Evolutionary conservation across 2,329 filamentous ascomycete genomes (phyloP).

Genomic region (Aspergillus japonicus): DNA sequence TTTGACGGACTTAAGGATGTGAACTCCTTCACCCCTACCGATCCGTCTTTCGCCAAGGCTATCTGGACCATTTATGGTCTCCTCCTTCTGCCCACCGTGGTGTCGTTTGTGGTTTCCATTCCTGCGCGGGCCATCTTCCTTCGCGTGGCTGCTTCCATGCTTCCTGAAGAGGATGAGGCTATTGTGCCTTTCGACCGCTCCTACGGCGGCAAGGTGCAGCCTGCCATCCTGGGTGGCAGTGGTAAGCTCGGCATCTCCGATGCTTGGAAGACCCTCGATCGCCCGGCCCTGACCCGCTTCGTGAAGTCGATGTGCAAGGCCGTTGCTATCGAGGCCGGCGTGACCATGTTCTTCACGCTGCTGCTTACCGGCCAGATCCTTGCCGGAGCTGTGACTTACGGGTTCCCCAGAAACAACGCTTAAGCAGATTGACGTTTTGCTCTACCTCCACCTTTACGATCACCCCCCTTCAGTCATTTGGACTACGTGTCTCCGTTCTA

Average conservation of each 20-base stretch:
- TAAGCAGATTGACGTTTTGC: neutral
- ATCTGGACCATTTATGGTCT: conserved; percentile 14
- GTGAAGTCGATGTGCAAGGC: conserved; percentile 75
- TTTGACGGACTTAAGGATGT: conserved; percentile 29
- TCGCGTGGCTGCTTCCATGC: conserved; percentile 82
- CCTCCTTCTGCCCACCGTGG: conserved; percentile 45
- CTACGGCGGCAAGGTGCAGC: conserved; percentile 73
- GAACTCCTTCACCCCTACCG: neutral
- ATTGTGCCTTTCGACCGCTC: conserved; percentile 89
- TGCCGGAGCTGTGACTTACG: conserved; percentile 12
- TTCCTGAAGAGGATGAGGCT: conserved; percentile 76
- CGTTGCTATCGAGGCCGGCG: conserved; percentile 54
- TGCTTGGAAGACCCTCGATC: conserved; percentile 77
- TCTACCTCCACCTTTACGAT: neutral
- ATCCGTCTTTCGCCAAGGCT: neutral
- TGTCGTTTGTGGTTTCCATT: conserved; percentile 65
- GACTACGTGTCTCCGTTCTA: neutral
- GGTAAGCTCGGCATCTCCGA: conserved; percentile 70
- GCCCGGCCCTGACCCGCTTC: conserved; percentile 69
- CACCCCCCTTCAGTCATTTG: neutral
- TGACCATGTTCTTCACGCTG: conserved; percentile 35
- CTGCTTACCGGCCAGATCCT: conserved; percentile 10
- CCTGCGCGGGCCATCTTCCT: conserved; percentile 74
- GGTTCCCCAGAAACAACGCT: conserved; percentile 1
- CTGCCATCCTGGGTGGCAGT: conserved; percentile 69